These are phyloP conservation scores for Epichloe gansuensis DNA, from an alignment of 2,329 filamentous ascomycete species.

Conservation along the genomic window DNA sequence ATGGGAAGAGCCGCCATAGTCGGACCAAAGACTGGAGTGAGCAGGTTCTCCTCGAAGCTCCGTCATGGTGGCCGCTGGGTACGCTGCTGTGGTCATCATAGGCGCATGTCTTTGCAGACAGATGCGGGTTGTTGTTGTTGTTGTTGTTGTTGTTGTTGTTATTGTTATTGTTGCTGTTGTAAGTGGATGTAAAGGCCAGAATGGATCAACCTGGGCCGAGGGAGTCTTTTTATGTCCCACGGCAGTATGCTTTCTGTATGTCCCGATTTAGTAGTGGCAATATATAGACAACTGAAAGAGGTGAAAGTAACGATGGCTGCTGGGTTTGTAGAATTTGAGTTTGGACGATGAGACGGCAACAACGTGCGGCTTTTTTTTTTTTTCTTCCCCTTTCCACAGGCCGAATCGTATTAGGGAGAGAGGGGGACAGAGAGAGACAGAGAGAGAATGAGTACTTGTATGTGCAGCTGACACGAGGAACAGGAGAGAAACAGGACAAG, in stretches of 20 bases:
- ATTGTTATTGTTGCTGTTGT: no score
- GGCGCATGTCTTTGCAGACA: constrained; percentile 29
- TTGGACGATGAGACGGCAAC: constrained; percentile 1
- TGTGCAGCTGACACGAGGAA: constrained; percentile 1
- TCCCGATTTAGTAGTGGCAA: neutral
- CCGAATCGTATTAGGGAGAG: neutral
- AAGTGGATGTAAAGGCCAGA: neutral
- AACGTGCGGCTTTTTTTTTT: constrained; percentile 4
- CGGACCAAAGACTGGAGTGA: constrained; percentile 45
- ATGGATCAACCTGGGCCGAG: neutral
- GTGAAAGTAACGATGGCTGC: neutral
- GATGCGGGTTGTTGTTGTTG: neutral
- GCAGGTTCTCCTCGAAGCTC: constrained; percentile 47
- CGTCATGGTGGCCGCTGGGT: constrained; percentile 46
- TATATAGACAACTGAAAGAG: neutral
- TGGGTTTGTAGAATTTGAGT: neutral
- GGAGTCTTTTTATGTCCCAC: neutral
- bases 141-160: neutral
- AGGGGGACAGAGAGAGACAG: neutral
- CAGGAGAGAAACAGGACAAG: neutral
- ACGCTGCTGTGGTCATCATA: constrained; percentile 49
- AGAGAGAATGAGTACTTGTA: constrained; percentile 2
- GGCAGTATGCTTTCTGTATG: neutral
- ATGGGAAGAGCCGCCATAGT: constrained; percentile 42
- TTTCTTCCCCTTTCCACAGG: constrained; percentile 3